Percentiles rank a stretch among this genome's conserved stretches.
These are phyloP conservation scores for Epichloe scottii DNA, from an alignment of 2,329 filamentous ascomycete genomes.

Conservation along the genomic window DNA sequence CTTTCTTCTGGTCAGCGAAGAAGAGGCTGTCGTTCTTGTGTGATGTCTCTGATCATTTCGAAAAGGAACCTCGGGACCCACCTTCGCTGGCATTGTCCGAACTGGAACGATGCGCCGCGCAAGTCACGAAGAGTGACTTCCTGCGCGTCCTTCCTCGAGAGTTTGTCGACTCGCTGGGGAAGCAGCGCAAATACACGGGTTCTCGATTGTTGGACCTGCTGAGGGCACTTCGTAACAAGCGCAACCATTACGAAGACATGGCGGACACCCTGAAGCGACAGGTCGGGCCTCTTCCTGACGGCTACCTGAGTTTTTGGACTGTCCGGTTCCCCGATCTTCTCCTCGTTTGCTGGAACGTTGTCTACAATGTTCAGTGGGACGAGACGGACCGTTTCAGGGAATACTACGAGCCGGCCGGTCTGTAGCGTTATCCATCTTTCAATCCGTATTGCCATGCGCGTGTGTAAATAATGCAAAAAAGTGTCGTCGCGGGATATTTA, in stretches of 20 bases:
- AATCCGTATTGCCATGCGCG: background rate
- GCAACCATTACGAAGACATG: constrained; percentile 97
- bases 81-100: constrained; percentile 54
- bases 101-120: constrained; percentile 40
- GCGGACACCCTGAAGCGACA: constrained; percentile 56
- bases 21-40: constrained; percentile 88
- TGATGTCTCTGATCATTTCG: constrained; percentile 92
- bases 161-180: constrained; percentile 82
- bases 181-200: constrained; percentile 90
- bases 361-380: constrained; percentile 54
- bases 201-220: constrained; percentile 73
- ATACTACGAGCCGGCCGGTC: constrained; percentile 47
- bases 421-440: constrained; percentile 9
- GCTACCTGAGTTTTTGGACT: constrained; percentile 78
- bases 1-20: constrained; percentile 91
- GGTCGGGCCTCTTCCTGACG: constrained; percentile 65
- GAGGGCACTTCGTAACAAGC: constrained; percentile 85
- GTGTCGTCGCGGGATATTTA: too few species aligned
- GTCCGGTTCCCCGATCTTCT: constrained; percentile 65
- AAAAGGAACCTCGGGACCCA: constrained; percentile 78
- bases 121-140: constrained; percentile 60
- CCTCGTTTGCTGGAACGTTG: constrained; percentile 65
- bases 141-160: constrained; percentile 60
- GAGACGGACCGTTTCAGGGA: constrained; percentile 54
- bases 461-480: background rate